phyloP scores from a whole-genome alignment of 768 basidiomycete genomes.

The Neoboletus brunneissimus region DNA sequence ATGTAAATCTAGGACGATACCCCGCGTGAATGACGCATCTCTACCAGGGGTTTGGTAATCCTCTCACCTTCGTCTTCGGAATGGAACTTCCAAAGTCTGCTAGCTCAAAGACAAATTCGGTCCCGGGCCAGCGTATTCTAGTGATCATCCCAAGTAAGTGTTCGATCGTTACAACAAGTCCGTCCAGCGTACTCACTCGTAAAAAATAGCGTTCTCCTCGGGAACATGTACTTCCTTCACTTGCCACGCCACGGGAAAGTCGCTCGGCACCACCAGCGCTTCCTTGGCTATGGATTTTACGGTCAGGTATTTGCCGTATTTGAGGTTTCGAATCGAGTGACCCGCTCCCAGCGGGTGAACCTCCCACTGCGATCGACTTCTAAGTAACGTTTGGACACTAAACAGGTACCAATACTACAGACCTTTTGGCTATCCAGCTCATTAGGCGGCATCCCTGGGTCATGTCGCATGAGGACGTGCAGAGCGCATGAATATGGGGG shows the following conservation, averaged over 20 bases:
- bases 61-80: slow-evolving; percentile 30
- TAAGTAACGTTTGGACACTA: neutral
- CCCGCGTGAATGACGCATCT: neutral
- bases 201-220: slow-evolving; percentile 28
- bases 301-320: slow-evolving; percentile 31
- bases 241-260: slow-evolving; percentile 30
- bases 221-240: slow-evolving; percentile 23
- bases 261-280: slow-evolving; percentile 22
- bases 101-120: slow-evolving; percentile 27
- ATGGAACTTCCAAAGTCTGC: slow-evolving; percentile 23
- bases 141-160: neutral
- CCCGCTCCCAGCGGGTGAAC: slow-evolving; percentile 29
- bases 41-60: neutral
- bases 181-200: slow-evolving; percentile 19
- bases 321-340: slow-evolving; percentile 30
- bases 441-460: slow-evolving; percentile 30
- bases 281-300: slow-evolving; percentile 27
- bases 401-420: neutral
- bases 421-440: slow-evolving; percentile 31
- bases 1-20: slow-evolving; percentile 18
- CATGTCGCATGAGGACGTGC: neutral
- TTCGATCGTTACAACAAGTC: neutral
- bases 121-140: slow-evolving; percentile 32
- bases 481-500: neutral
- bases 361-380: slow-evolving; percentile 23